phyloP scores from a whole-genome alignment of 495 filamentous ascomycete genomes.

The Viridothelium virens region DNA sequence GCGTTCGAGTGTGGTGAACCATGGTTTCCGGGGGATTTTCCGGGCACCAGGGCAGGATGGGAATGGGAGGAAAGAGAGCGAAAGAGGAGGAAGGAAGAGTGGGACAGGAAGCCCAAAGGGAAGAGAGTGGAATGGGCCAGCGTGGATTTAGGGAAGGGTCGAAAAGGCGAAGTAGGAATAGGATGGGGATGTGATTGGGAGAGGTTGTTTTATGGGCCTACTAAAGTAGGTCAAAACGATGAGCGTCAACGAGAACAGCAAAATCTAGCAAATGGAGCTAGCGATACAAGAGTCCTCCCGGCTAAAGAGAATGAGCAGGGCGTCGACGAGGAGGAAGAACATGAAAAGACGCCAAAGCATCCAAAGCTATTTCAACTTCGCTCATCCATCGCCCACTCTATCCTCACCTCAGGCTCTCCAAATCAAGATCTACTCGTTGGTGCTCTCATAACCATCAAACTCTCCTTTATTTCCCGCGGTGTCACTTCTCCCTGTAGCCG shows the following conservation, averaged over 20 bases:
- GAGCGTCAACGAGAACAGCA: not conserved
- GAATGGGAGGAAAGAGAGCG: constrained; percentile 66
- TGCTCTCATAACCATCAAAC: constrained; percentile 48
- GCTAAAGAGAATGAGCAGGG: not conserved
- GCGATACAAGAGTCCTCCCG: not conserved
- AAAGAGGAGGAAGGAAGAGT: constrained; percentile 51
- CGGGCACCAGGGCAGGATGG: constrained; percentile 71
- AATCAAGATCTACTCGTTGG: constrained; percentile 21
- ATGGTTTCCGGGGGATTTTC: constrained; percentile 87
- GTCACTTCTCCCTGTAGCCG: constrained; percentile 55
- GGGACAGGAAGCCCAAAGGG: constrained; percentile 74
- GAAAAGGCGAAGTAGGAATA: constrained; percentile 74
- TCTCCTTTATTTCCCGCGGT: constrained; percentile 54
- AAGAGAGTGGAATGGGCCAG: constrained; percentile 70
- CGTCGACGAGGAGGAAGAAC: not conserved
- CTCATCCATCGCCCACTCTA: constrained; percentile 11
- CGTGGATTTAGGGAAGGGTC: constrained; percentile 63
- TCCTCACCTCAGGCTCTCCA: constrained; percentile 20
- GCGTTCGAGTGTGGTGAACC: constrained; percentile 69
- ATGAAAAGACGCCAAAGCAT: constrained; percentile 7
- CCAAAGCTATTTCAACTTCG: constrained; percentile 14
- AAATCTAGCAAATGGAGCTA: too few relatives aligned
- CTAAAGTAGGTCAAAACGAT: not conserved
- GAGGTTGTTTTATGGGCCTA: constrained; percentile 40
- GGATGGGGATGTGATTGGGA: constrained; percentile 91